Evolutionary conservation across 1,284 basidiomycete genomes (phyloP).

Genomic region (Cryptococcus sp.): DNA sequence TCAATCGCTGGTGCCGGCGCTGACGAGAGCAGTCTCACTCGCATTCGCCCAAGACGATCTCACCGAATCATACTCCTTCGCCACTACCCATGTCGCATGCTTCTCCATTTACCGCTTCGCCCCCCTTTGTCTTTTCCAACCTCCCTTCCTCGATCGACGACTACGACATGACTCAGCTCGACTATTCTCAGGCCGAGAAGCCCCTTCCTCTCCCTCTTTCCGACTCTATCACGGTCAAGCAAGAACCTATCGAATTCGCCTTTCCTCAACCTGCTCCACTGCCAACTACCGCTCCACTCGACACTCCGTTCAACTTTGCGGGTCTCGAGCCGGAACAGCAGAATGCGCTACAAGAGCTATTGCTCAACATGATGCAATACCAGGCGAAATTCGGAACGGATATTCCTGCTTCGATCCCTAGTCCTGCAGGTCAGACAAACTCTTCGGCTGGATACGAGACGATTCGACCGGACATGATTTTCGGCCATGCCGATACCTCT

Average conservation of each 20-base stretch:
- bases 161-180: slow-evolving; percentile 20
- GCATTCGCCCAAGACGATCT: slow-evolving; percentile 38
- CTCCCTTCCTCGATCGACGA: slow-evolving; percentile 10
- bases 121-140: slow-evolving; percentile 10
- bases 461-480: slow-evolving; percentile 1
- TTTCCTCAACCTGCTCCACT: slow-evolving; percentile 4
- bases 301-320: slow-evolving; percentile 5
- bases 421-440: not conserved
- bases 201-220: not conserved
- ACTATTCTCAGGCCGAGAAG: slow-evolving; percentile 8
- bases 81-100: slow-evolving; percentile 17
- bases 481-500: not conserved
- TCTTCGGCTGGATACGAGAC: too few species aligned
- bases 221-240: slow-evolving; percentile 28
- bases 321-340: slow-evolving; percentile 31
- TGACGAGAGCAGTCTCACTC: slow-evolving; percentile 16
- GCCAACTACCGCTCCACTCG: slow-evolving; percentile 1
- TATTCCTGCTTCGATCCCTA: slow-evolving; percentile 2
- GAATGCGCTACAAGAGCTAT: slow-evolving; percentile 34
- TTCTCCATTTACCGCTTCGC: slow-evolving; percentile 15
- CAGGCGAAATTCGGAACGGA: slow-evolving; percentile 29
- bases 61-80: slow-evolving; percentile 40
- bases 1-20: slow-evolving; percentile 1
- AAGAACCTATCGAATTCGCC: slow-evolving; percentile 33
- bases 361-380: slow-evolving; percentile 34